Base-by-base conservation (phyloP, 2,329 filamentous ascomycete species). In the Cladosporium cucumerinum region DNA sequence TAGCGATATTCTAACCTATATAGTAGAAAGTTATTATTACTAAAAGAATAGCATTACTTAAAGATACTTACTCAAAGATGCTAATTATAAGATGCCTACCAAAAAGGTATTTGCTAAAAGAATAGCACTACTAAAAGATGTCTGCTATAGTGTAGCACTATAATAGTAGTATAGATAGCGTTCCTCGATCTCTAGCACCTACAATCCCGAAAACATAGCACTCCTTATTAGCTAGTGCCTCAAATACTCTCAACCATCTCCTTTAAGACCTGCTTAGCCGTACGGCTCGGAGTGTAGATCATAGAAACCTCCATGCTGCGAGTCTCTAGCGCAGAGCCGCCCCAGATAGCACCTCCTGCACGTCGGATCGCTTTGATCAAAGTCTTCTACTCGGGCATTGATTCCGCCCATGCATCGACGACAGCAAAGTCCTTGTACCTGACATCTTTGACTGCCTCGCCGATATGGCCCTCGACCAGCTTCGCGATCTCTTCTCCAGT, bases 381-480 rank as follows among this genome's bases (percentile, higher is more conserved):
- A 16, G 46, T 49, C 46, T 16, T 49, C 12, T 49, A 23, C 46
- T 49, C 46, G 5, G 46, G 46, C 21, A 49, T 11, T 23, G 46
- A 49, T 6, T 39, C 30, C 3, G 52, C 52, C 52, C 52, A 57
- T 3, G 14, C n/a, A 16, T 78, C 73, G 32, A 77, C 18, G 21
- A 75, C 72, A 0, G 74, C 73, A n/a, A 72, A n/a, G 34, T 63
- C 61, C 21, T 23, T 46, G 12, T 39, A 63, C 21, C 25, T 21
- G 3, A 48, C 1, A 51, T 80, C 76, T 48, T 73, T 68, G 1
- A 72, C 73, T 34, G 39, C n/a, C 0, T 59, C 65, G 21, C 72
- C 75, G 25, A 78, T 76, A 3, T 73, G 18, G 61, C 74, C 25
- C 69, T 80, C 78, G 5, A 78, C 67, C 70, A 81, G 63, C 2